These are phyloP conservation scores for Epichloe glyceriae DNA, from an alignment of 2,329 filamentous ascomycete species.

Conservation along the genomic window DNA sequence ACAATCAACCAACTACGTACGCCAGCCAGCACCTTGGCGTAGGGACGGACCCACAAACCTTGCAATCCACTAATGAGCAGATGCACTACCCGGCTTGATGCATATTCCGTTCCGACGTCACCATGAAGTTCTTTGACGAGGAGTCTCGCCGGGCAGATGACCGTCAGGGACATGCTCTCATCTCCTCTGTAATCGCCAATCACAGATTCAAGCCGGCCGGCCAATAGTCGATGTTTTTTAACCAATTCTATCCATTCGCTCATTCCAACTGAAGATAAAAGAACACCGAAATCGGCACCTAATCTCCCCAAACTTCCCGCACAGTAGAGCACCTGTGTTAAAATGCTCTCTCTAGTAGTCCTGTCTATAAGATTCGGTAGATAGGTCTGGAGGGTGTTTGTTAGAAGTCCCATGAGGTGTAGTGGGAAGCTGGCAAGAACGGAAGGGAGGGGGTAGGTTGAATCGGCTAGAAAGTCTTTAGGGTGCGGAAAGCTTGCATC, in stretches of 20 bases:
- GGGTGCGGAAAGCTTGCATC: constrained; percentile 28
- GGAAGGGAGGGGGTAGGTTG: constrained; percentile 53
- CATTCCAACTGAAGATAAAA: constrained; percentile 50
- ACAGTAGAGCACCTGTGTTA: constrained; percentile 89
- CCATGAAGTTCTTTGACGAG: too few species aligned
- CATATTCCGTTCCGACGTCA: neutral
- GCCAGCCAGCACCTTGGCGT: too few species aligned
- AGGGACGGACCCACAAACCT: too few species aligned
- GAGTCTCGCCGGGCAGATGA: too few species aligned
- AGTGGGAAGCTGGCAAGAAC: constrained; percentile 74
- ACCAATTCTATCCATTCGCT: constrained; percentile 81
- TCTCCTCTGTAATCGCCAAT: constrained; percentile 36
- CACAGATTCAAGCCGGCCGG: constrained; percentile 61
- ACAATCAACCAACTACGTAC: too few species aligned
- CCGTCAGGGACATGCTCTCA: neutral
- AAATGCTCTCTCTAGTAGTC: constrained; percentile 67
- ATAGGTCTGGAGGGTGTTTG: constrained; percentile 62
- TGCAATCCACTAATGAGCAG: neutral
- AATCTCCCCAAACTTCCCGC: constrained; percentile 80
- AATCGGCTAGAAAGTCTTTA: constrained; percentile 12
- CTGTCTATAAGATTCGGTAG: constrained; percentile 72
- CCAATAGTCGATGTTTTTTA: constrained; percentile 73
- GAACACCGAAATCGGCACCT: constrained; percentile 84
- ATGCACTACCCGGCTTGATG: neutral
- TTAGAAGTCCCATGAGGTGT: constrained; percentile 68